Percentiles rank a stretch among this genome's conserved stretches.
Evolutionary conservation across 2,329 filamentous ascomycete genomes (phyloP).

Genomic region (Penicillium sp.): DNA sequence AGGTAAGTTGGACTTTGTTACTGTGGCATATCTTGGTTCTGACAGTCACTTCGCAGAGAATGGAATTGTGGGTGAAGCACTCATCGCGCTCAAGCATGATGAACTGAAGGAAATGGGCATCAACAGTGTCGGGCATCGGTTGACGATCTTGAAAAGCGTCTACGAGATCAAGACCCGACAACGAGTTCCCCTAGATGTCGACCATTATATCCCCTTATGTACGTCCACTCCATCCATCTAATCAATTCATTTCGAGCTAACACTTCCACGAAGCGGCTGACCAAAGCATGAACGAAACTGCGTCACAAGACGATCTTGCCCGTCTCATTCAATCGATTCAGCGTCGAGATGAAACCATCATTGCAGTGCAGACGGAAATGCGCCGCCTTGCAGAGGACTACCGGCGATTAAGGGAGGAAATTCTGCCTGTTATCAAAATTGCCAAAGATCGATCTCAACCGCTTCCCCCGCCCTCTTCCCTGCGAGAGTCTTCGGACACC

Average conservation of each 20-base stretch:
- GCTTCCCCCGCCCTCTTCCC: conserved; percentile 57
- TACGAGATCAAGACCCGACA: conserved; percentile 96
- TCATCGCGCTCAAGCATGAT: conserved; percentile 83
- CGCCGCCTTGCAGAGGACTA: conserved; percentile 84
- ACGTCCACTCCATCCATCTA: conserved; percentile 38
- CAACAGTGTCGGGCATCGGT: conserved; percentile 82
- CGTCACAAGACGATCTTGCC: conserved; percentile 88
- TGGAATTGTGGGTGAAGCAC: conserved; percentile 84
- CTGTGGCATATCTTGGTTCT: not conserved
- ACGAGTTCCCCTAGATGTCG: conserved; percentile 82
- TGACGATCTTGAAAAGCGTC: conserved; percentile 91
- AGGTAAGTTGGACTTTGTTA: conserved; percentile 55
- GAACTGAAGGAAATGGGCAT: conserved; percentile 96
- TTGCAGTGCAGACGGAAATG: conserved; percentile 75
- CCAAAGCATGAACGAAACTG: conserved; percentile 77
- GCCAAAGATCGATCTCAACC: conserved; percentile 90
- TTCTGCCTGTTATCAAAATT: conserved; percentile 82
- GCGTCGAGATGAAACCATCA: conserved; percentile 84
- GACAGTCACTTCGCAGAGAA: conserved; percentile 63
- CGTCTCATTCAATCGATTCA: conserved; percentile 85
- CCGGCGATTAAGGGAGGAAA: conserved; percentile 79
- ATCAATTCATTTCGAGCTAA: conserved; percentile 4
- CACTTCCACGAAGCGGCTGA: conserved; percentile 65
- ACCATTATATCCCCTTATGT: conserved; percentile 93
- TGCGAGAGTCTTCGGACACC: conserved; percentile 17